These are phyloP conservation scores for Onygenales sp. DNA, from an alignment of 2,329 filamentous ascomycete species.

Conservation along the genomic window DNA sequence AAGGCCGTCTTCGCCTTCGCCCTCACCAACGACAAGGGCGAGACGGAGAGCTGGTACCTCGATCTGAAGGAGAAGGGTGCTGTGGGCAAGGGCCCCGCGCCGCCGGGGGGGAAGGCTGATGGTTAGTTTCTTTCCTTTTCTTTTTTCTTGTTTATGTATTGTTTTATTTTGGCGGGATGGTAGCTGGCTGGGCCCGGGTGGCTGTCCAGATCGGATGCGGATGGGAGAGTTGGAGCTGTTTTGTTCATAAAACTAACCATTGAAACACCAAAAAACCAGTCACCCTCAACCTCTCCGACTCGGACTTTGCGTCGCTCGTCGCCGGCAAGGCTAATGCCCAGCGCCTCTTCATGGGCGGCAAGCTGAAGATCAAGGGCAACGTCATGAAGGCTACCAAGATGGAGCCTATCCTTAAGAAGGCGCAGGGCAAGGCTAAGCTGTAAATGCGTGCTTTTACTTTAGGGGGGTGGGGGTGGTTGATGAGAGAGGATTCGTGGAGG, in stretches of 20 bases:
- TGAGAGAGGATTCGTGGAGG: no score
- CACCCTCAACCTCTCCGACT: conserved; percentile 73
- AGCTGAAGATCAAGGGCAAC: conserved; percentile 96
- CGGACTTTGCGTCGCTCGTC: conserved; percentile 77
- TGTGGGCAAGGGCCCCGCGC: conserved; percentile 64
- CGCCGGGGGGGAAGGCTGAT: conserved; percentile 66
- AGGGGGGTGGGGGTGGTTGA: background rate
- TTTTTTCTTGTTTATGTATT: no score
- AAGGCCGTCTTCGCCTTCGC: conserved; percentile 84
- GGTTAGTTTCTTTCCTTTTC: no score
- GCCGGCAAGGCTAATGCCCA: conserved; percentile 87
- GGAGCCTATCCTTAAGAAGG: conserved; percentile 85
- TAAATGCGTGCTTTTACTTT: conserved; percentile 33
- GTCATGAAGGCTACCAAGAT: conserved; percentile 97
- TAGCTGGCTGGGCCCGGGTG: no score
- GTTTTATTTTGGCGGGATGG: background rate
- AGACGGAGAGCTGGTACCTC: conserved; percentile 83
- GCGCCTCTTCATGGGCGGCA: conserved; percentile 93
- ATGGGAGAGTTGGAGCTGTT: no score
- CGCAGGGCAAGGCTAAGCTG: conserved; percentile 74
- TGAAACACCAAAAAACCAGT: conserved; percentile 43
- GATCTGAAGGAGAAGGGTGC: conserved; percentile 85
- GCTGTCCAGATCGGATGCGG: conserved; percentile 1
- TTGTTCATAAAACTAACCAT: background rate
- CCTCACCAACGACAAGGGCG: conserved; percentile 75